Evolutionary conservation across 176 grass and related monocot genomes (phyloP), one percentile per base, ranked within the genome.

Genomic region (Musa troglodytarum): DNA sequence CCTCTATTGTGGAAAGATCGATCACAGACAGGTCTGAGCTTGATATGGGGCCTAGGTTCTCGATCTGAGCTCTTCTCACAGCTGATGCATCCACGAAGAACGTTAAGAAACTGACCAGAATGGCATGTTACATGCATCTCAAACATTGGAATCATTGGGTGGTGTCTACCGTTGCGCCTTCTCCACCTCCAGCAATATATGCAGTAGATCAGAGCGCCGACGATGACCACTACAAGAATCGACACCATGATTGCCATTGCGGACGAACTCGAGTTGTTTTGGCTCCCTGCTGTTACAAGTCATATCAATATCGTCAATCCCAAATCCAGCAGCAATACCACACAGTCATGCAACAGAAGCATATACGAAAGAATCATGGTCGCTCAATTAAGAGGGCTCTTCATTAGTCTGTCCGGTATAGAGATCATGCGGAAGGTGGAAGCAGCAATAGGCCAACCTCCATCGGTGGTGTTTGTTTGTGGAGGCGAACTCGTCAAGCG

Each of bases 121-220:
- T 43, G 34, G 4, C 34, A 43, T 6, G 0, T 43, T 6, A 20
- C 3, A 52, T 23, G n/a, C 12, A 43, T 17, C 28, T 29, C 28
- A 29, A 29, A 29, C 28, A 43, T 5, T 43, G 34, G 34, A 43
- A 43, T 43, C 34, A 43, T 6, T 6, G 34, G 34, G 34, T 43
- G 34, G 34, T 6, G 34, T 43, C 76, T 79, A 96, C 93, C 93
- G 74, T 96, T 96, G 87, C 93, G 83, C 69, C 86, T 96, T 74
- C 93, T 90, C 93, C 93, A 96, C 54, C 85, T 92, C 93, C 93
- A 96, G 84, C 93, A 96, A 82, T 96, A 96, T 0, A 92, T 51
- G 66, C 89, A 96, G 82, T 96, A 96, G 71, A 81, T 25, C 16
- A 79, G 65, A 5, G 79, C 85, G 87, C 89, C 82, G 65, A 82